Evolutionary conservation across 2,329 filamentous ascomycete species (phyloP).

Genomic region (Dactylonectria estremocensis): DNA sequence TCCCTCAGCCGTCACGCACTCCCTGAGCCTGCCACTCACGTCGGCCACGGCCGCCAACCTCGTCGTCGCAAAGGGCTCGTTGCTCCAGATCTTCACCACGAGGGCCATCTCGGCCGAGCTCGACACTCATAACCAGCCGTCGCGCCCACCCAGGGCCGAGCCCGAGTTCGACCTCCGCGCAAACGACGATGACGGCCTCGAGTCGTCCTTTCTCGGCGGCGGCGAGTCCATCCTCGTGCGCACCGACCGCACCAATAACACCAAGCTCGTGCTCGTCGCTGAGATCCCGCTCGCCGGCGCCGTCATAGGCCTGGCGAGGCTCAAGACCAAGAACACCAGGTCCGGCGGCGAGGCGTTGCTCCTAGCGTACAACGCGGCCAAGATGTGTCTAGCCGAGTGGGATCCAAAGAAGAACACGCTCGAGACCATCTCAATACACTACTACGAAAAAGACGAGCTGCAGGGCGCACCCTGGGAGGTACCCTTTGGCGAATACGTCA

Average conservation of each 20-base stretch:
- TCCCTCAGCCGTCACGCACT: constrained; percentile 94
- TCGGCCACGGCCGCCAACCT: constrained; percentile 85
- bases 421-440: constrained; percentile 94
- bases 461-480: constrained; percentile 87
- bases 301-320: constrained; percentile 84
- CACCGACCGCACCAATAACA: constrained; percentile 75
- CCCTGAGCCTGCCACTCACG: constrained; percentile 83
- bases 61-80: constrained; percentile 90
- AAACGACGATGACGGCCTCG: constrained; percentile 75
- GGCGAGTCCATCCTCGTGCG: constrained; percentile 73
- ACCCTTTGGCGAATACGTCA: constrained; percentile 81
- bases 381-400: constrained; percentile 95
- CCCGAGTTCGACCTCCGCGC: constrained; percentile 67
- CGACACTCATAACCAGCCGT: constrained; percentile 60
- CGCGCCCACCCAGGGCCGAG: constrained; percentile 57
- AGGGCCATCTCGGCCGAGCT: constrained; percentile 77
- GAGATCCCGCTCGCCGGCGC: constrained; percentile 90
- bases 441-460: constrained; percentile 95
- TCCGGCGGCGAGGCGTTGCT: constrained; percentile 89
- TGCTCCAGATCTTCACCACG: constrained; percentile 91
- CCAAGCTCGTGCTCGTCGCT: constrained; percentile 86
- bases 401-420: constrained; percentile 85
- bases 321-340: constrained; percentile 80
- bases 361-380: constrained; percentile 89
- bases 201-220: constrained; percentile 76